A percentile compares a stretch with the other conserved stretches of the same genome.
Conservation (phyloP, 768 basidiomycete genomes). For the Agaricus subrufescens region DNA sequence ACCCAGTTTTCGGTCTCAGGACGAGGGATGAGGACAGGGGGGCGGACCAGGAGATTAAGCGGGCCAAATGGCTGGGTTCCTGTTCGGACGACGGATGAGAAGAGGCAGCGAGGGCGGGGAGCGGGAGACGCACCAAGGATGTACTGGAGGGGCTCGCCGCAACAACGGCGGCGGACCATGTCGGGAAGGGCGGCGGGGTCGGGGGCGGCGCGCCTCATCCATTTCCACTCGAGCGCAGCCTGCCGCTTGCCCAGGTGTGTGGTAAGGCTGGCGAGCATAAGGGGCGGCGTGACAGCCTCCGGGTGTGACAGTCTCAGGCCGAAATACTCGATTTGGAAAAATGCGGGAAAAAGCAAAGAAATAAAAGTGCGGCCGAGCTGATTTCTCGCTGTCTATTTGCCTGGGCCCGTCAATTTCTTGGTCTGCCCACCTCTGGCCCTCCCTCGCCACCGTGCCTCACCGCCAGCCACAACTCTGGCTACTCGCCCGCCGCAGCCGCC, state of each 20-base stretch:
- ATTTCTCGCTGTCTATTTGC: conserved; percentile 5
- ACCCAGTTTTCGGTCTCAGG: conserved; percentile 93
- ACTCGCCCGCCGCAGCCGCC: conserved; percentile 12
- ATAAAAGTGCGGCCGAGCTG: neutral
- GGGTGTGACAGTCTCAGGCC: conserved; percentile 3
- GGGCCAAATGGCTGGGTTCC: conserved; percentile 90
- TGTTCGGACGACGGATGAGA: conserved; percentile 17
- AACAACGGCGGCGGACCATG: conserved; percentile 55
- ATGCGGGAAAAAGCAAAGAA: conserved; percentile 2
- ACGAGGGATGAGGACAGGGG: conserved; percentile 89
- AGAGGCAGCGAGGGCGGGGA: conserved; percentile 10
- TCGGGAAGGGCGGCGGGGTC: conserved; percentile 24
- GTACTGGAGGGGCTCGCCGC: conserved; percentile 85
- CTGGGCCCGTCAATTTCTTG: conserved; percentile 18
- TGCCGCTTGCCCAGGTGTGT: conserved; percentile 29
- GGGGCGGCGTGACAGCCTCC: conserved; percentile 15
- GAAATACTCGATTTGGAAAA: neutral
- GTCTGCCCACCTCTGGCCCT: conserved; percentile 21
- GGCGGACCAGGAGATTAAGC: conserved; percentile 63
- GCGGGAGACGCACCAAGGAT: conserved; percentile 59
- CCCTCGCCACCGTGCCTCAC: conserved; percentile 14
- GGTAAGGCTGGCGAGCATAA: conserved; percentile 22
- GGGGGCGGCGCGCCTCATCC: conserved; percentile 31
- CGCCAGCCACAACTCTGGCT: conserved; percentile 16
- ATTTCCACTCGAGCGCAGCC: conserved; percentile 36